Evolutionary conservation across 768 basidiomycete genomes (phyloP), one percentile per base, ranked within the genome.

Genomic region (Mycena pura): DNA sequence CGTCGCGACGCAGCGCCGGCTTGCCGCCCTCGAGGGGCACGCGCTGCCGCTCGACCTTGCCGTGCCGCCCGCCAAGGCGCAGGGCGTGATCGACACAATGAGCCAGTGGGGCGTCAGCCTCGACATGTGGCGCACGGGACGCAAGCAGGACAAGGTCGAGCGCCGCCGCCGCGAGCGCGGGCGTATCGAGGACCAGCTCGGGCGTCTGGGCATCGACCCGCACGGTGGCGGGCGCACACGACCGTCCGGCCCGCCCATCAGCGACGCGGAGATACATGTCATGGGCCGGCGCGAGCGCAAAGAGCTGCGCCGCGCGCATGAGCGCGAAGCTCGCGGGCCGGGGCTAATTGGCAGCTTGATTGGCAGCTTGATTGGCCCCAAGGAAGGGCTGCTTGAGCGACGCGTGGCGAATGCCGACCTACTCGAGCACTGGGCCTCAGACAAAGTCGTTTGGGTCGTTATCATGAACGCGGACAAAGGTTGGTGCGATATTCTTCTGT

Each of bases 391-490:
- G 25, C 53, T 64, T 1, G 60, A 68, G 48, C 43, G 61, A 13
- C 59, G 57, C 6, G 69, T 69, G 17, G 58, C 51, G n/a, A 63
- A 68, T 14, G 60, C 68, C 3, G 68, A 72, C 45, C 44, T 69
- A 13, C 34, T 69, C 19, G 71, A 72, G 43, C 64, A 69, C 25
- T 65, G 67, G 63, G 49, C 45, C 15, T 54, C 64, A n/a, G 66
- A 69, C 32, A 56, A 45, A 21, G 52, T 68, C 1, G 34, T 70
- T 4, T 70, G 71, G 69, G 29, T 72, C 17, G 71, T 71, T 11
- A 64, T 72, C 34, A 63, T 68, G 62, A 68, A 66, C 55, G 52
- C 60, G 24, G 66, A 68, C 7, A 24, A 63, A n/a, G 70, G 68
- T 68, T 21, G 48, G 62, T 19, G 29, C 11, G n/a, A n/a, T 15